Conservation (phyloP, 2,329 filamentous ascomycete species). For the Diaporthe aspalathi region DNA sequence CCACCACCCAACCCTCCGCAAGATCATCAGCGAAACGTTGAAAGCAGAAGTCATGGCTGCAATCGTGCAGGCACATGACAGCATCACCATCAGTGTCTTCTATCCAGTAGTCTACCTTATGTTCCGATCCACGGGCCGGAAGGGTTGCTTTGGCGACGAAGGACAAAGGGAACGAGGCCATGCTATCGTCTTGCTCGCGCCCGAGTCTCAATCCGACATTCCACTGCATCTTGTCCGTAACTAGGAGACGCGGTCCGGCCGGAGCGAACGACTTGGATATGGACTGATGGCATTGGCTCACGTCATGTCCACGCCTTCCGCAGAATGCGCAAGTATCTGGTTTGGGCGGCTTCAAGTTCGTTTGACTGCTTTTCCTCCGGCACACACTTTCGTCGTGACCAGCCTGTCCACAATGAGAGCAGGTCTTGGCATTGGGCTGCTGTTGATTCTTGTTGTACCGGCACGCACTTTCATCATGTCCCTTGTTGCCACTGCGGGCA, state of each 20-base stretch:
- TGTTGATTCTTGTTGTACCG: not conserved
- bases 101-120: not conserved
- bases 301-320: too few species aligned
- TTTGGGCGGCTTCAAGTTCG: too few species aligned
- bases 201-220: not conserved
- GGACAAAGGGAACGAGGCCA: not conserved
- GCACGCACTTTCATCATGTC: not conserved
- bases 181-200: not conserved
- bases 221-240: not conserved
- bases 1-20: not conserved
- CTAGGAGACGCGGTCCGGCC: too few species aligned
- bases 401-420: not conserved
- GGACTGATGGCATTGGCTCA: too few species aligned
- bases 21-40: not conserved
- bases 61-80: conserved; percentile 14
- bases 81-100: conserved; percentile 1
- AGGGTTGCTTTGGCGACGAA: not conserved
- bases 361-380: not conserved
- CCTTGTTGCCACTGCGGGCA: not conserved
- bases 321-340: too few species aligned
- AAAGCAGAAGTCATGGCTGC: not conserved
- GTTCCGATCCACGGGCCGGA: too few species aligned
- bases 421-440: not conserved
- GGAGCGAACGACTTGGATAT: too few species aligned
- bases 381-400: not conserved